Evolutionary conservation across 345 rosid species (phyloP), one percentile per base, ranked within the genome.

Genomic region (Anacardium occidentale): DNA sequence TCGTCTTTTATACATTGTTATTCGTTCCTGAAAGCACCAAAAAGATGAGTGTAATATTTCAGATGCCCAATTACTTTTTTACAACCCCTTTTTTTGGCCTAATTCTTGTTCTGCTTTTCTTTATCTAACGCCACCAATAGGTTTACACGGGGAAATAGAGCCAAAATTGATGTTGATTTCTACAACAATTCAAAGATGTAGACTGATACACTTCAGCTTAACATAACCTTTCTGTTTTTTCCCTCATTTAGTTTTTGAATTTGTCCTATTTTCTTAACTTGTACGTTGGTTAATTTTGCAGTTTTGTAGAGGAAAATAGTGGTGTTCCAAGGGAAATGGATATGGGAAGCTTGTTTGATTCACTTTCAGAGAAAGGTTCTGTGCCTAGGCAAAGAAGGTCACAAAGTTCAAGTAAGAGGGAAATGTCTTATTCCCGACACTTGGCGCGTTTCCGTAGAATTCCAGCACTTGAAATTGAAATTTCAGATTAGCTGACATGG

Each of bases 271-370:
- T 45, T 10, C 3, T 26, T 0, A 26, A 0, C 26, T 42, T 6
- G 29, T 62, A 21, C 42, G 63, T 24, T 50, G 71, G 55, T 24
- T 17, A 51, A 64, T 10, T 29, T 26, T 81, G 59, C 85, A 94
- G 98, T 60, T 92, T 74, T 69, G 73, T 68, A 77, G 87, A 78
- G 1, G 90, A 89, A 69, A 76, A 74, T 21, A 76, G 74, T 66
- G 80, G 86, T 14, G 18, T 68, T 21, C 86, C 59, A 47, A 90
- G 77, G 84, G 88, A 85, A 76, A 88, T 89, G 97, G 89, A 86
- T 62, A 89, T 89, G 97, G 97, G 98, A 44, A 82, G 59, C 40
- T 72, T 94, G 76, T 76, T 79, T 75, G 87, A 88, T 75, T 83
- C 95, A 24, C 85, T 92, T 5, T 63, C 59, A 5, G 84, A 85